A percentile compares a stretch with the other conserved stretches of the same genome.
Evolutionary conservation across 139 green algal genomes (phyloP).

Genomic region (Medakamo hakoo): DNA sequence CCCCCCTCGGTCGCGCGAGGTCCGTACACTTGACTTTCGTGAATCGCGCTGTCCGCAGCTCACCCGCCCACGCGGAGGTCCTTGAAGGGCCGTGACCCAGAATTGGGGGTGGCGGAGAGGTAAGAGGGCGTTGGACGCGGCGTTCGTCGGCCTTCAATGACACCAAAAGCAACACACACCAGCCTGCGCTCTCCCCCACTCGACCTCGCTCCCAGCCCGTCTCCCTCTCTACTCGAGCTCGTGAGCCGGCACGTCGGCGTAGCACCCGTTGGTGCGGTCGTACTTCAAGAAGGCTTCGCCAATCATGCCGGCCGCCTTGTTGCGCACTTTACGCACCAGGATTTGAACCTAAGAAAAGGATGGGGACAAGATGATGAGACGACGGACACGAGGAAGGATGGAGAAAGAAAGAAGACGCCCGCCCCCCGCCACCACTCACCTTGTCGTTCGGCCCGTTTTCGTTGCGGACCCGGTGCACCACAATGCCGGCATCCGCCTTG

Average conservation of each 20-base stretch:
- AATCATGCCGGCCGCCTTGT: constrained; percentile 77
- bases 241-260: constrained; percentile 15
- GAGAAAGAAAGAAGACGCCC: not conserved
- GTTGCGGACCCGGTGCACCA: constrained; percentile 72
- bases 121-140: too few species aligned
- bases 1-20: too few species aligned
- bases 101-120: too few species aligned
- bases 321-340: constrained; percentile 59
- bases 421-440: constrained; percentile 1
- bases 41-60: too few species aligned
- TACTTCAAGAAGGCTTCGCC: constrained; percentile 45
- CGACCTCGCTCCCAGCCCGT: too few species aligned
- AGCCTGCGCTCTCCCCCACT: too few species aligned
- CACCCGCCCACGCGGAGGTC: too few species aligned
- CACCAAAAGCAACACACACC: too few species aligned
- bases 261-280: constrained; percentile 26
- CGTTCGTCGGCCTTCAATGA: too few species aligned
- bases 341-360: constrained; percentile 23
- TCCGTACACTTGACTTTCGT: too few species aligned
- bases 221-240: too few species aligned
- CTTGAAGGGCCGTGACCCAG: too few species aligned
- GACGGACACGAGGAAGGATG: not conserved
- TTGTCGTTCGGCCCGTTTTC: constrained; percentile 12
- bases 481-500: constrained; percentile 92
- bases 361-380: not conserved